These are phyloP conservation scores for Pezicula rhizophila DNA, from an alignment of 2,329 filamentous ascomycete genomes.

Conservation along the genomic window DNA sequence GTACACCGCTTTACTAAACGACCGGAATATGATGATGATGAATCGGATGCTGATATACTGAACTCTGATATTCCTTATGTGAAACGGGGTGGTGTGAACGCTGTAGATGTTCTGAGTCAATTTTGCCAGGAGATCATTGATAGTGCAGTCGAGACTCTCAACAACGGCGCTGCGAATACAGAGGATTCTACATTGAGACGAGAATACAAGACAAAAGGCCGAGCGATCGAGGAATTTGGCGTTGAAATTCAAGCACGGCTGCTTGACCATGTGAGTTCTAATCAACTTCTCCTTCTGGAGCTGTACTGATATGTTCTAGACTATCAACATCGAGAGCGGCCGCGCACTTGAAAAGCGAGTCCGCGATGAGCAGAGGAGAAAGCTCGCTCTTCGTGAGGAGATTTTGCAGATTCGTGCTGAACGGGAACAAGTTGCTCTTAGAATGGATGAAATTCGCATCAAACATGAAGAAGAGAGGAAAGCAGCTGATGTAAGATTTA, in stretches of 20 bases:
- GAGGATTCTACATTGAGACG: constrained; percentile 42
- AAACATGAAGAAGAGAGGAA: constrained; percentile 51
- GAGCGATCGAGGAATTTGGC: constrained; percentile 52
- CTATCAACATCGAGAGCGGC: constrained; percentile 53
- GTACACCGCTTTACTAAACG: constrained; percentile 54
- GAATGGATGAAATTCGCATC: constrained; percentile 56
- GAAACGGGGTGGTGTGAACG: constrained; percentile 50
- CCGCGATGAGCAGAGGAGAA: constrained; percentile 50
- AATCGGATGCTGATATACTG: constrained; percentile 39
- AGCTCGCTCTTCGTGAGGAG: constrained; percentile 48
- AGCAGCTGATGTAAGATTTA: constrained; percentile 42
- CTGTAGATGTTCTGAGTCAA: constrained; percentile 55
- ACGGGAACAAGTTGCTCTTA: constrained; percentile 54
- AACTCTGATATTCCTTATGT: constrained; percentile 47
- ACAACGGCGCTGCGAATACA: constrained; percentile 36
- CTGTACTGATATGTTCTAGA: constrained; percentile 29
- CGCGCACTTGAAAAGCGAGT: constrained; percentile 53
- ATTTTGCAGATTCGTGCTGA: constrained; percentile 54
- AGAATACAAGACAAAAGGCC: constrained; percentile 48
- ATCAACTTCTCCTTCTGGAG: constrained; percentile 1
- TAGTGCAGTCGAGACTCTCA: constrained; percentile 41
- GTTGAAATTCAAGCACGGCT: constrained; percentile 50
- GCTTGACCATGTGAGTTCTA: constrained; percentile 50
- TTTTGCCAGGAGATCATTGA: constrained; percentile 55
- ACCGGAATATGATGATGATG: constrained; percentile 33